Percentiles rank a stretch among this genome's conserved stretches.
Evolutionary conservation across 306 rosid species (phyloP).

Genomic region (Nissolia schottii): DNA sequence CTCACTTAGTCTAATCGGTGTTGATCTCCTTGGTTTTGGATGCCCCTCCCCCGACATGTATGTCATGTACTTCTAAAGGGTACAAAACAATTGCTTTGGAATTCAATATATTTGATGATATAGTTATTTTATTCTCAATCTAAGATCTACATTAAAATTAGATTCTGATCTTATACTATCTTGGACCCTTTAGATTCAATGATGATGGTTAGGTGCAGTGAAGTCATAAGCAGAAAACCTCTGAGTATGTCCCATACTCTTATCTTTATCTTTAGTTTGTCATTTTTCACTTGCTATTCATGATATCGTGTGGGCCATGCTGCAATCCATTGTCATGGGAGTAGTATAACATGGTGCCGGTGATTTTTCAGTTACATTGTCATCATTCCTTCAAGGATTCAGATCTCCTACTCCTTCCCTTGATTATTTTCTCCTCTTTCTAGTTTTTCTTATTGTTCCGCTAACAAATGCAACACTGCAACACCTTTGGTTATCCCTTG

Average conservation of each 20-base stretch:
- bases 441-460: background rate
- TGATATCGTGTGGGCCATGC: background rate
- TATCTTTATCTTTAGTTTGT: background rate
- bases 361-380: background rate
- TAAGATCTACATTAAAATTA: background rate
- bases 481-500: background rate
- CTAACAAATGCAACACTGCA: background rate
- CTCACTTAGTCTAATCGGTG: too few relatives aligned
- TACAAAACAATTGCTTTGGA: background rate
- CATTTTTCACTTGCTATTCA: slow-evolving; percentile 20
- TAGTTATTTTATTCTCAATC: background rate
- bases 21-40: too few relatives aligned
- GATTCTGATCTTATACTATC: background rate
- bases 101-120: background rate
- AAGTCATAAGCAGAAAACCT: background rate
- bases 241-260: background rate
- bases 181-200: background rate
- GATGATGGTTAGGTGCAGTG: background rate
- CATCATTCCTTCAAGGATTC: background rate
- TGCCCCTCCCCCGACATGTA: too few relatives aligned
- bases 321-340: background rate
- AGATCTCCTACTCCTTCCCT: slow-evolving; percentile 17
- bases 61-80: slow-evolving; percentile 2
- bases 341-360: background rate
- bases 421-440: slow-evolving; percentile 24